Conservation (phyloP, 2,329 filamentous ascomycete genomes). For the Pestalotiopsis sp. region DNA sequence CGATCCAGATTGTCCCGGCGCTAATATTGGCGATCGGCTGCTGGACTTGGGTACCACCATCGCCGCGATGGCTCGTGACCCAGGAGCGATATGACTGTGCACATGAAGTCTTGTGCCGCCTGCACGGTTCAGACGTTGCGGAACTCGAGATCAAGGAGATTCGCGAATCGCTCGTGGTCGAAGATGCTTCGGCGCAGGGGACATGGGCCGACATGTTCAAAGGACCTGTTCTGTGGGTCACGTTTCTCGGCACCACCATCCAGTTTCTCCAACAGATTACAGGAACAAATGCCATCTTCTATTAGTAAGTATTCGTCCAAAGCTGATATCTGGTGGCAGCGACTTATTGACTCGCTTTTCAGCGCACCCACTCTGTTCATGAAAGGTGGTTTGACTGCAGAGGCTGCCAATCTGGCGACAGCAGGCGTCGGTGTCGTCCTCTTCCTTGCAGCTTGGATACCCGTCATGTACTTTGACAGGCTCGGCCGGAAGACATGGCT, state of each 20-base stretch:
- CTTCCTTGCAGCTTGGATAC: constrained; percentile 32
- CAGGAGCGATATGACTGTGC: constrained; percentile 22
- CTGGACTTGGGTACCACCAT: constrained; percentile 21
- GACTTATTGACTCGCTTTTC: background rate
- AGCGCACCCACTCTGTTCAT: constrained; percentile 20
- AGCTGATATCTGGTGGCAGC: background rate
- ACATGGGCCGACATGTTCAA: constrained; percentile 21
- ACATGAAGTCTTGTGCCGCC: constrained; percentile 18
- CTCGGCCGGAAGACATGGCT: constrained; percentile 33
- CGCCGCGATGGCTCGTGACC: constrained; percentile 20
- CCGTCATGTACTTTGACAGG: constrained; percentile 32
- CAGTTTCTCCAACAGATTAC: constrained; percentile 23
- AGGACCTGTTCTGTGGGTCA: constrained; percentile 17
- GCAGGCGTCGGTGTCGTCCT: constrained; percentile 30
- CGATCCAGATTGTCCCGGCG: constrained; percentile 26
- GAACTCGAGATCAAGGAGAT: constrained; percentile 36
- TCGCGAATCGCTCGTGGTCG: constrained; percentile 22
- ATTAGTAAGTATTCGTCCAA: constrained; percentile 11
- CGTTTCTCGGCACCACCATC: constrained; percentile 20
- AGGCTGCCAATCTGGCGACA: constrained; percentile 30
- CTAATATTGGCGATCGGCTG: constrained; percentile 23
- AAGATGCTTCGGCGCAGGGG: constrained; percentile 12
- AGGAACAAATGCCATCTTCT: constrained; percentile 22
- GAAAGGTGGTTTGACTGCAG: constrained; percentile 28
- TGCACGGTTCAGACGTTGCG: constrained; percentile 20